Conservation (phyloP, 208 protist genomes). For the Naegleria lovaniensis region DNA sequence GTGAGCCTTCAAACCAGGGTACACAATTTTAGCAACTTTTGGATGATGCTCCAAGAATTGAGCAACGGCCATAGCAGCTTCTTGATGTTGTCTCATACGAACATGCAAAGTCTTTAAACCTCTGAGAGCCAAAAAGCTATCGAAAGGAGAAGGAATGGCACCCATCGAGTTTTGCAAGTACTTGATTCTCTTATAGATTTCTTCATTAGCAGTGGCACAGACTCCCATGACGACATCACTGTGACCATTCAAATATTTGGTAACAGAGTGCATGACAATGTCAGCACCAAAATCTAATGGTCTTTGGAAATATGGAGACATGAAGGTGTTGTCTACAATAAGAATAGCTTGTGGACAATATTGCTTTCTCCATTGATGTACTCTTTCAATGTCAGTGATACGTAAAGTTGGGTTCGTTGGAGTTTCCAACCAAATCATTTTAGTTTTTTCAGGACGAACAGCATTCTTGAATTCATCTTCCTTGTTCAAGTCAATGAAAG, state of each 20-base stretch:
- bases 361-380: slow-evolving; percentile 39
- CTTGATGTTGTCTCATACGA: slow-evolving; percentile 76
- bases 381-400: slow-evolving; percentile 73
- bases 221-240: slow-evolving; percentile 82
- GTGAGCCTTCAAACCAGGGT: slow-evolving; percentile 73
- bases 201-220: slow-evolving; percentile 57
- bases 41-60: slow-evolving; percentile 63
- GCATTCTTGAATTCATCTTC: slow-evolving; percentile 61
- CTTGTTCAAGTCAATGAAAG: slow-evolving; percentile 75
- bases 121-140: slow-evolving; percentile 84
- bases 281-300: slow-evolving; percentile 85
- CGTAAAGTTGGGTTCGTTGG: slow-evolving; percentile 88
- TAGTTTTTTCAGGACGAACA: slow-evolving; percentile 72
- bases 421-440: slow-evolving; percentile 88
- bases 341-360: slow-evolving; percentile 53
- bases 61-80: slow-evolving; percentile 74
- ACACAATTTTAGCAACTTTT: slow-evolving; percentile 70
- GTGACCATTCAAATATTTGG: slow-evolving; percentile 92
- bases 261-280: slow-evolving; percentile 85
- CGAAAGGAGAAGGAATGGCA: slow-evolving; percentile 79
- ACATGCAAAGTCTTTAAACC: slow-evolving; percentile 86
- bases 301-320: slow-evolving; percentile 85
- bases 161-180: slow-evolving; percentile 85
- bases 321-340: slow-evolving; percentile 91
- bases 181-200: slow-evolving; percentile 57